Base-by-base conservation (phyloP, 169 alveolate species). In the Sarcocystis neurona region DNA sequence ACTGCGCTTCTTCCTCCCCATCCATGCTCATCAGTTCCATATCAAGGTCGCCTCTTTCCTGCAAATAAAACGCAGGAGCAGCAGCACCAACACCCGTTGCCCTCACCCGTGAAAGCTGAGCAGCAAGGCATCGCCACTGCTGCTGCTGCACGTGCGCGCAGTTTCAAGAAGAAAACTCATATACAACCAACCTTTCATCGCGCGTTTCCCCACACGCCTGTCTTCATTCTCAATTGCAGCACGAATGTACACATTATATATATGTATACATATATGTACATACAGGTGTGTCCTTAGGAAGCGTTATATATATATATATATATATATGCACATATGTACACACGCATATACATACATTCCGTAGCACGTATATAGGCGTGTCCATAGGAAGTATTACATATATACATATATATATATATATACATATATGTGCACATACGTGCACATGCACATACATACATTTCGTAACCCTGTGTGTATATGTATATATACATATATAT, bases 41-140 rank as follows among this genome's bases (percentile, higher is more conserved):
- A 39, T 72, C 82, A 48, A 72, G 18, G 56, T 72, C 82, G 56
- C 82, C 82, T 1, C 82, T 47, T 56, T 72, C 82, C 75, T 63
- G 75, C 15, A 63, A 37, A 20, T 8, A 63, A 6, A 63, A 6
- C 41, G 41, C 30, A 63, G 75, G n/a, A 6, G 39, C 39, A 63
- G 43, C 10, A 18, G 39, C 6, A 63, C 39, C 41, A 63, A 63
- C 15, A 6, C 27, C 60, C 60, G 60, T 15, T 48, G 27, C 27
- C 60, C 15, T 15, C 60, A 15, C 60, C 6, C 60, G 6, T 6
- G 60, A 48, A 48, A n/a, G n/a, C n/a, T n/a, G n/a, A n/a, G n/a
- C n/a, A n/a, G n/a, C n/a, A n/a, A n/a, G n/a, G n/a, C n/a, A n/a
- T n/a, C n/a, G n/a, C n/a, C n/a, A n/a, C n/a, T n/a, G n/a, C n/a